Evolutionary conservation across 1,284 basidiomycete species (phyloP).

Genomic region (Crucibulum parvulum): DNA sequence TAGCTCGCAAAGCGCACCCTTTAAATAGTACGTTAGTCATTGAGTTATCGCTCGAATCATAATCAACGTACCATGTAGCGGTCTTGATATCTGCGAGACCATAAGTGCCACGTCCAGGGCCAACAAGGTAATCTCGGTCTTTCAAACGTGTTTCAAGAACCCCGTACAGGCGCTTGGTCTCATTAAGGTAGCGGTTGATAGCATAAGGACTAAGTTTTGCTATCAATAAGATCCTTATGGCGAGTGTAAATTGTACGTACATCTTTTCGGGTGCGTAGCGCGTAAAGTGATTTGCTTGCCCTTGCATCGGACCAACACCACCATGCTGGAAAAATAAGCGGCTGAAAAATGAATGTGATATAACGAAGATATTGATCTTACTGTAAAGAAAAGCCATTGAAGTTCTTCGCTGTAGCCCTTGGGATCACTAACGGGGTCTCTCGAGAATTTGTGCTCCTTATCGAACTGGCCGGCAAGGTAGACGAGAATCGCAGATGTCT

Average conservation of each 20-base stretch:
- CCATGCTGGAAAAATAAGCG: conserved; percentile 52
- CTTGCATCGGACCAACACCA: conserved; percentile 78
- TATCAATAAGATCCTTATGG: conserved; percentile 55
- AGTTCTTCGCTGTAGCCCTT: conserved; percentile 64
- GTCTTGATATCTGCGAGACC: conserved; percentile 73
- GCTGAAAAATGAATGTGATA: background rate
- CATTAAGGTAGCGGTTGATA: conserved; percentile 68
- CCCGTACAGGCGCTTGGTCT: conserved; percentile 79
- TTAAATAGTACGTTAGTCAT: background rate
- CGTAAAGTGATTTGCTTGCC: conserved; percentile 72
- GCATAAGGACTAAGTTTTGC: background rate
- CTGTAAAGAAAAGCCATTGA: conserved; percentile 84
- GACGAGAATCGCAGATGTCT: conserved; percentile 70
- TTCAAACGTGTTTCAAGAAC: conserved; percentile 78
- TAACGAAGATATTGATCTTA: conserved; percentile 28
- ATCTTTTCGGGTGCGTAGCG: conserved; percentile 53
- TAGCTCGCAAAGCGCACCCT: conserved; percentile 58
- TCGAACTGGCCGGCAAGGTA: conserved; percentile 72
- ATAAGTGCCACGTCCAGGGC: conserved; percentile 68
- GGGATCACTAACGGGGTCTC: conserved; percentile 49
- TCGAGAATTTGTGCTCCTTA: conserved; percentile 61
- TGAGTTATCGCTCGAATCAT: background rate
- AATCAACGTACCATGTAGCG: conserved; percentile 51
- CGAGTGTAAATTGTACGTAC: conserved; percentile 51
- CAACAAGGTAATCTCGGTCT: conserved; percentile 73